phyloP scores from a whole-genome alignment of 352 stramenopile species.

The Globisporangium recalcitrans region DNA sequence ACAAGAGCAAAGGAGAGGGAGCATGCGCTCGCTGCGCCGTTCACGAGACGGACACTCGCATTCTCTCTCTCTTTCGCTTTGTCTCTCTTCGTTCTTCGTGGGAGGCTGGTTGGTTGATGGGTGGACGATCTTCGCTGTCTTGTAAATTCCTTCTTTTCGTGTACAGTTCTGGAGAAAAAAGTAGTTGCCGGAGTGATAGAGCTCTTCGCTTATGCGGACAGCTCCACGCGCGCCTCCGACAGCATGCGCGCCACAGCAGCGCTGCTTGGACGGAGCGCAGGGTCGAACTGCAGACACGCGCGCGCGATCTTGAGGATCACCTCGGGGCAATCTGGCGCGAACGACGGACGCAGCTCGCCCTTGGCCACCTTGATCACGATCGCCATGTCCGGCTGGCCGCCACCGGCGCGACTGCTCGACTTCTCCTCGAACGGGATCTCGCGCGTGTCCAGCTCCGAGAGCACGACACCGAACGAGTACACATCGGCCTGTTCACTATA shows the following conservation, averaged over 20 bases:
- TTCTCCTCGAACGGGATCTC: constrained; percentile 87
- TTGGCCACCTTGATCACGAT: constrained; percentile 80
- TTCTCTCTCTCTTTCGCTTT: not conserved
- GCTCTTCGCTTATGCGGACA: constrained; percentile 18
- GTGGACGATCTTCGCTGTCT: constrained; percentile 1
- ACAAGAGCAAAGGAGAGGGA: not conserved
- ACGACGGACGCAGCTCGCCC: constrained; percentile 73
- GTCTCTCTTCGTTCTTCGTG: not conserved
- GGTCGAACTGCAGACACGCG: constrained; percentile 82
- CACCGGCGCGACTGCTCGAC: constrained; percentile 52
- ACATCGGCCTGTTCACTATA: constrained; percentile 85
- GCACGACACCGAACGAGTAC: constrained; percentile 86
- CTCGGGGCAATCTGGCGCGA: constrained; percentile 32
- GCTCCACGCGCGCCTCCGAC: constrained; percentile 54
- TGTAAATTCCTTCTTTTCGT: constrained; percentile 6
- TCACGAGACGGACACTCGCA: not conserved
- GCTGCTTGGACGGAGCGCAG: constrained; percentile 67
- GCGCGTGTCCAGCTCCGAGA: constrained; percentile 81
- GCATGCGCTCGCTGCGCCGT: too few species aligned
- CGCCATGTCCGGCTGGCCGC: constrained; percentile 67
- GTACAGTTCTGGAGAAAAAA: constrained; percentile 9
- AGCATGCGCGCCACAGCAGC: constrained; percentile 76
- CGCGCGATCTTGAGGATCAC: constrained; percentile 71
- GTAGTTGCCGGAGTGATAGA: not conserved
- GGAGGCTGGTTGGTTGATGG: not conserved